Evolutionary conservation across 75 land plant genomes (phyloP), one percentile per base, ranked within the genome.

Genomic region (Pinus tabuliformis): DNA sequence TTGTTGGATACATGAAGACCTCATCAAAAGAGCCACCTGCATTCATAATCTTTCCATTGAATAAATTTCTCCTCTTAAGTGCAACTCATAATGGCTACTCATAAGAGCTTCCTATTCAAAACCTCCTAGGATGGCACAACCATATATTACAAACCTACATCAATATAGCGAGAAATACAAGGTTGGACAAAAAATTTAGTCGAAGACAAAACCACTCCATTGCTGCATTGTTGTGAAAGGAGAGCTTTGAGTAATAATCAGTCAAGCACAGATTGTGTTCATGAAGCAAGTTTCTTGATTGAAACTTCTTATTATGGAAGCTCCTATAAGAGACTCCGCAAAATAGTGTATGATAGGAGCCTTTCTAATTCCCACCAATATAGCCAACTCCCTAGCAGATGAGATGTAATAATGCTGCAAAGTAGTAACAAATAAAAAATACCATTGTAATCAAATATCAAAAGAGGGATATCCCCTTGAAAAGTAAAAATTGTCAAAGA

Each of bases 141-240:
- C 33, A 33, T 33, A 33, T 33, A 33, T 33, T 33, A 33, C 33
- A 33, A 33, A 33, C 33, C 33, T 33, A 33, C 2, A 95, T 52
- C 72, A 89, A 62, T 15, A 85, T 39, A 54, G 77, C 8, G 24
- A 90, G 68, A 84, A 89, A 95, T 15, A 82, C 84, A 15, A 91
- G 24, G 66, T 85, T 84, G 65, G 89, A 87, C 4, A 95, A 77
- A 56, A 93, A 77, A 77, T 93, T 89, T 20, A 91, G 75, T 1
- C 98, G 81, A 72, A 93, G 56, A 36, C 82, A 83, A 3, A 93
- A 77, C 96, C 98, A 95, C 76, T 91, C 97, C 92, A 92, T 89
- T 22, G 93, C 80, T 22, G 86, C 88, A 5, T 73, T 54, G 42
- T 83, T 91, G 78, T 93, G 86, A 75, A 95, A 95, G 18, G 58